phyloP scores from a whole-genome alignment of 306 rosid species.

The Mimosa pudica region DNA sequence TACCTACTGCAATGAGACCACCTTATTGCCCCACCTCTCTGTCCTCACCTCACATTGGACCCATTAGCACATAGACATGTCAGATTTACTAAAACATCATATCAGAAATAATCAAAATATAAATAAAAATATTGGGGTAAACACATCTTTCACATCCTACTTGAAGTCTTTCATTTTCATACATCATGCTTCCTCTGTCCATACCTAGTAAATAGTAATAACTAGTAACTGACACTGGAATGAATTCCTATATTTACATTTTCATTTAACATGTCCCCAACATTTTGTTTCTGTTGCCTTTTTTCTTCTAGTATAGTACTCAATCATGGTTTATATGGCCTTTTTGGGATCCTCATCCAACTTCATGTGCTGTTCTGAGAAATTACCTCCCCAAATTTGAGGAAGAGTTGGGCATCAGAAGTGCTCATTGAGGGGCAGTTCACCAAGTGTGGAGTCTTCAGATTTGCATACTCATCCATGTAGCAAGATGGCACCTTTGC shows the following conservation, averaged over 20 bases:
- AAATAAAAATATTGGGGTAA: neutral
- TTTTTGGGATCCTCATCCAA: neutral
- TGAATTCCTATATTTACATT: conserved; percentile 38
- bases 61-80: neutral
- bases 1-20: neutral
- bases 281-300: neutral
- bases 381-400: conserved; percentile 87
- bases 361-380: conserved; percentile 66
- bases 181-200: conserved; percentile 16
- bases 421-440: conserved; percentile 80
- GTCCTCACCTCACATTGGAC: conserved; percentile 12
- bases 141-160: neutral
- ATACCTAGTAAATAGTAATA: neutral
- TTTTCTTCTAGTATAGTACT: neutral
- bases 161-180: conserved; percentile 1
- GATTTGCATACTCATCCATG: conserved; percentile 72
- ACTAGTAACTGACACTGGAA: neutral
- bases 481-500: conserved; percentile 53
- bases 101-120: neutral
- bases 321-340: conserved; percentile 13
- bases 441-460: conserved; percentile 65
- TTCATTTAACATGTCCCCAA: conserved; percentile 12
- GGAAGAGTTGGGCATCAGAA: conserved; percentile 83
- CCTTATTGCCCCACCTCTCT: neutral
- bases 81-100: neutral